Conservation (phyloP, 2,329 filamentous ascomycete species). For the Curvularia sp. region DNA sequence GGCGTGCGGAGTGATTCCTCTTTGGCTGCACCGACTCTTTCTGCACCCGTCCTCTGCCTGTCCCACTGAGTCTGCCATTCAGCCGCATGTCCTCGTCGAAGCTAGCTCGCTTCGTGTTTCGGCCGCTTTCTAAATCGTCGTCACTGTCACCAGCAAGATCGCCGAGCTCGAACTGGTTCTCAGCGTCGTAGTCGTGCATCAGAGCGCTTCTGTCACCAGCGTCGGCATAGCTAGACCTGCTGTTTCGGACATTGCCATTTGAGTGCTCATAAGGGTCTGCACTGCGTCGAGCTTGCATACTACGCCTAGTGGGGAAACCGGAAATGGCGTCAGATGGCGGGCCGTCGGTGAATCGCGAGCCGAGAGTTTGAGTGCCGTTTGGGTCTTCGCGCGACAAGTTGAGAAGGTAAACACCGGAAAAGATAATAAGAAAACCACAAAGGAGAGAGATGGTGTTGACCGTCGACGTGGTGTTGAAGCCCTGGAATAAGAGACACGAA, state of each 20-base stretch:
- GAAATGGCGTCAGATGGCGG: conserved; percentile 92
- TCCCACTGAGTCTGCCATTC: conserved; percentile 33
- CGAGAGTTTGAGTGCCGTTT: conserved; percentile 72
- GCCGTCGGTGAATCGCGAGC: conserved; percentile 66
- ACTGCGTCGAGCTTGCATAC: conserved; percentile 86
- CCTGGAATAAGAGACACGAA: conserved; percentile 93
- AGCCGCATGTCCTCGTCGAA: conserved; percentile 23
- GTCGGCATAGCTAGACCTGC: conserved; percentile 23
- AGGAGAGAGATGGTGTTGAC: conserved; percentile 93
- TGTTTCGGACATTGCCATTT: conserved; percentile 27
- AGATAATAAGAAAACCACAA: conserved; percentile 92
- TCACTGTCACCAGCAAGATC: conserved; percentile 76
- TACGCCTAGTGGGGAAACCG: conserved; percentile 85
- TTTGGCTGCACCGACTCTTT: conserved; percentile 40
- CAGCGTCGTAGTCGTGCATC: conserved; percentile 88
- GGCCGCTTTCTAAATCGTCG: conserved; percentile 43
- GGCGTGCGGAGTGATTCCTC: conserved; percentile 27
- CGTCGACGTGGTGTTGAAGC: conserved; percentile 92
- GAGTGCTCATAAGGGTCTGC: conserved; percentile 52
- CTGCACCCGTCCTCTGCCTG: conserved; percentile 38
- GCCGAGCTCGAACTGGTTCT: conserved; percentile 73
- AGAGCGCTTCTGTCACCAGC: conserved; percentile 76
- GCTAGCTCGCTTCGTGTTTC: conserved; percentile 20
- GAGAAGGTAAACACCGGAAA: conserved; percentile 91
- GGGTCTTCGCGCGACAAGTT: conserved; percentile 95